A percentile compares a stretch with the other conserved stretches of the same genome.
Evolutionary conservation across 306 rosid genomes (phyloP).

Genomic region (Cucurbita pepo): DNA sequence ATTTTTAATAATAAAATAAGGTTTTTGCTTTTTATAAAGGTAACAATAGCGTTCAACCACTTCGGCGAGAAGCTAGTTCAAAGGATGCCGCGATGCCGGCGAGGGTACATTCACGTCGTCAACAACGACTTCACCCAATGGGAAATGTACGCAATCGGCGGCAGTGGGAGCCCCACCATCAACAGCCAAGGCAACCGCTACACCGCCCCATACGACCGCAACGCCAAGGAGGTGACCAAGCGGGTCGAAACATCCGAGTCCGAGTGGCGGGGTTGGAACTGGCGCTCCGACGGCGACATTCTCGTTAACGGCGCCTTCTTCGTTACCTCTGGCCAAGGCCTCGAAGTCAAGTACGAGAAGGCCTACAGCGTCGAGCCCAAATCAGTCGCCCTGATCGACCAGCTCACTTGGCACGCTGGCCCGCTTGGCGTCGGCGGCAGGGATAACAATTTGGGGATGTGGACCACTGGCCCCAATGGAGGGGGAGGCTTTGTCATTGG

Average conservation of each 20-base stretch:
- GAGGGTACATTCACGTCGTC: slow-evolving; percentile 74
- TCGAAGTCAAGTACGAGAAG: slow-evolving; percentile 29
- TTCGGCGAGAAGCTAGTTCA: slow-evolving; percentile 67
- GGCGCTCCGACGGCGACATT: slow-evolving; percentile 77
- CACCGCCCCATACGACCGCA: slow-evolving; percentile 39
- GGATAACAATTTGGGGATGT: slow-evolving; percentile 52
- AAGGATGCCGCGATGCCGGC: slow-evolving; percentile 81
- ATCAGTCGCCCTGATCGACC: slow-evolving; percentile 39
- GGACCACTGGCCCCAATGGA: slow-evolving; percentile 30
- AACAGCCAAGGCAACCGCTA: slow-evolving; percentile 75
- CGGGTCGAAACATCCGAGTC: slow-evolving; percentile 38
- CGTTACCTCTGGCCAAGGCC: slow-evolving; percentile 43
- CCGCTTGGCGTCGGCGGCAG: slow-evolving; percentile 72
- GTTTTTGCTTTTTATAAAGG: slow-evolving; percentile 22
- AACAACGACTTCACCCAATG: slow-evolving; percentile 71
- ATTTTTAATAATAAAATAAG: too few species aligned
- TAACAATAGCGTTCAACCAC: slow-evolving; percentile 83
- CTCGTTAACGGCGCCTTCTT: slow-evolving; percentile 70
- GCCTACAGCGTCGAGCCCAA: slow-evolving; percentile 73
- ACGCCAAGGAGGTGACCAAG: slow-evolving; percentile 75
- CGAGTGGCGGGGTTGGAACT: slow-evolving; percentile 61
- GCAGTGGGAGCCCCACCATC: slow-evolving; percentile 63
- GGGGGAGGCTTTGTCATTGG: slow-evolving; percentile 9
- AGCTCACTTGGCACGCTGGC: slow-evolving; percentile 55
- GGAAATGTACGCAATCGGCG: slow-evolving; percentile 95